Evolutionary conservation across 2,329 filamentous ascomycete species (phyloP).

Genomic region (Talaromyces atroroseus): DNA sequence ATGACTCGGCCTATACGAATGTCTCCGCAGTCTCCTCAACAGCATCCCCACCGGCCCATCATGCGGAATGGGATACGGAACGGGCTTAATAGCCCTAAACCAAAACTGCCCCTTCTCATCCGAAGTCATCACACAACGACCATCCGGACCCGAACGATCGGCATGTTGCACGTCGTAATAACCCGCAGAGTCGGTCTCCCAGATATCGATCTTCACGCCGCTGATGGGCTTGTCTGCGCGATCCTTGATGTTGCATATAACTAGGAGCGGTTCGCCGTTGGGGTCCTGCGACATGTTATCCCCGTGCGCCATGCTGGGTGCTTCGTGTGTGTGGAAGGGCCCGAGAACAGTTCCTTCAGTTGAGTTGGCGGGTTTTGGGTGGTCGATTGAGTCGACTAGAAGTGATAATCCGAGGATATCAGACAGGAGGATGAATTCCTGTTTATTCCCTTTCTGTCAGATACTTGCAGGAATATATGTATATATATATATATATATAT

Average conservation of each 20-base stretch:
- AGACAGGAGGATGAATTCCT: conserved; percentile 32
- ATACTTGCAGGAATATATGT: too few species aligned
- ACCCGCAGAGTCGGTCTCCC: conserved; percentile 60
- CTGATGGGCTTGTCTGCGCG: conserved; percentile 56
- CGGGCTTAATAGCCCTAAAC: conserved; percentile 79
- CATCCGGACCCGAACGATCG: conserved; percentile 58
- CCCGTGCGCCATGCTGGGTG: conserved; percentile 7
- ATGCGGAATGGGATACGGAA: conserved; percentile 78
- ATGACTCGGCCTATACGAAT: conserved; percentile 71
- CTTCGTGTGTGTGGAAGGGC: conserved; percentile 37
- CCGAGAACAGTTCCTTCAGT: conserved; percentile 79
- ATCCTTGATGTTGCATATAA: conserved; percentile 67
- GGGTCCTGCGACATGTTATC: conserved; percentile 39
- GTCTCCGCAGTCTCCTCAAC: conserved; percentile 60
- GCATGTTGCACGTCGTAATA: conserved; percentile 77
- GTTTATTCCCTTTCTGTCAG: conserved; percentile 62
- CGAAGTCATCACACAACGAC: conserved; percentile 63
- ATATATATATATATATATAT: too few species aligned
- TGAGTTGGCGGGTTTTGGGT: conserved; percentile 64
- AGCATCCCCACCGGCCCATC: conserved; percentile 78
- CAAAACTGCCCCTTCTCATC: conserved; percentile 72
- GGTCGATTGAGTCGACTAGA: conserved; percentile 76
- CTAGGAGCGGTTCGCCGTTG: conserved; percentile 63
- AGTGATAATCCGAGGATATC: conserved; percentile 75
- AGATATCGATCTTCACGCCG: conserved; percentile 70